phyloP scores from a whole-genome alignment of 2,329 filamentous ascomycete genomes.

The Trichocomaceae sp. region DNA sequence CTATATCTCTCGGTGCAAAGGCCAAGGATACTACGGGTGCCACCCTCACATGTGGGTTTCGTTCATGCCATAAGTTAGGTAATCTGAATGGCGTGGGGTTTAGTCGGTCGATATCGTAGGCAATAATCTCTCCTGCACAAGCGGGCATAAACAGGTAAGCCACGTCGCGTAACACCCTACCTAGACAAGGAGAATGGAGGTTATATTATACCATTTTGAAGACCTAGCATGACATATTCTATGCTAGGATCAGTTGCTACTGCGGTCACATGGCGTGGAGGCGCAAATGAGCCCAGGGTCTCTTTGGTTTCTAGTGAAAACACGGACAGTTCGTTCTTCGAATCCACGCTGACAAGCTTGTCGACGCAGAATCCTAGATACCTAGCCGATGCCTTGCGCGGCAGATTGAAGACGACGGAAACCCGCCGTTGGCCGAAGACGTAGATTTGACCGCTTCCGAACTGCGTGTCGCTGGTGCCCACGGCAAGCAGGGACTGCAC shows the following conservation, averaged over 20 bases:
- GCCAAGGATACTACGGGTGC: slow-evolving; percentile 68
- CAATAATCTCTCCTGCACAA: slow-evolving; percentile 63
- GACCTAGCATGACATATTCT: slow-evolving; percentile 84
- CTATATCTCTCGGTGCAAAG: slow-evolving; percentile 86
- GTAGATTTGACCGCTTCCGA: slow-evolving; percentile 81
- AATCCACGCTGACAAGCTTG: slow-evolving; percentile 77
- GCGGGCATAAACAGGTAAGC: not conserved
- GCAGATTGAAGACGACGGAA: slow-evolving; percentile 64
- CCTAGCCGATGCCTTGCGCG: slow-evolving; percentile 66
- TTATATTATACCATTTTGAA: slow-evolving; percentile 64
- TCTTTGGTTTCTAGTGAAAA: slow-evolving; percentile 70
- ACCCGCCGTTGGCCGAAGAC: slow-evolving; percentile 79
- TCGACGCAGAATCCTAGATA: slow-evolving; percentile 78
- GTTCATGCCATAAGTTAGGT: slow-evolving; percentile 77
- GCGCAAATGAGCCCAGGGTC: slow-evolving; percentile 62
- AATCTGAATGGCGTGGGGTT: slow-evolving; percentile 70
- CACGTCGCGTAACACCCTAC: not conserved
- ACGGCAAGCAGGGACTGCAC: slow-evolving; percentile 89
- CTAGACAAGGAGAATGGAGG: slow-evolving; percentile 15
- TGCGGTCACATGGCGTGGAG: slow-evolving; percentile 67
- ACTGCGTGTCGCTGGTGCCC: slow-evolving; percentile 80
- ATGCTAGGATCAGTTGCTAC: slow-evolving; percentile 80
- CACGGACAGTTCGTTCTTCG: slow-evolving; percentile 74
- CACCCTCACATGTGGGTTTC: slow-evolving; percentile 60
- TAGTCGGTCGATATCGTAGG: slow-evolving; percentile 87